Percentiles rank a stretch among this genome's conserved stretches.
Evolutionary conservation across 352 stramenopile species (phyloP).

Genomic region (Phytopythium ostracodes): DNA sequence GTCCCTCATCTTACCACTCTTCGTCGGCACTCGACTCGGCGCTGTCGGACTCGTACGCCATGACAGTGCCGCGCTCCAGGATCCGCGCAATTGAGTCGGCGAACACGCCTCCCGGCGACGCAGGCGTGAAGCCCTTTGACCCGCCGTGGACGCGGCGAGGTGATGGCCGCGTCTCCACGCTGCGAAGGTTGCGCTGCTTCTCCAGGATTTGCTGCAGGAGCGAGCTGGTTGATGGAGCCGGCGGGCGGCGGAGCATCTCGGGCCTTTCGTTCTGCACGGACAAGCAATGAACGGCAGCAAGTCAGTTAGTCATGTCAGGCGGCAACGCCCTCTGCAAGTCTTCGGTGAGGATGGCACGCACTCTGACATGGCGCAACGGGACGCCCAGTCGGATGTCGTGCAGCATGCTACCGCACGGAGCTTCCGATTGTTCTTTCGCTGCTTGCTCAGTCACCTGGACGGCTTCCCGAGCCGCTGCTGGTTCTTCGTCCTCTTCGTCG

Average conservation of each 20-base stretch:
- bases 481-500: not conserved
- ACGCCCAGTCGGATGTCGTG: constrained; percentile 32
- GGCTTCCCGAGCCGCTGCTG: not conserved
- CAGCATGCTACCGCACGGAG: not conserved
- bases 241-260: not conserved
- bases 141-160: not conserved
- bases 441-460: not conserved
- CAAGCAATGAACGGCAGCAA: not conserved
- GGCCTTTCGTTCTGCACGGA: not conserved
- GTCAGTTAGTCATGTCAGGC: not conserved
- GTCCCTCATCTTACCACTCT: constrained; percentile 15
- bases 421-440: constrained; percentile 13
- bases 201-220: constrained; percentile 54
- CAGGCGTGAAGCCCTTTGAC: not conserved
- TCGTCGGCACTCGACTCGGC: constrained; percentile 19
- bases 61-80: constrained; percentile 47
- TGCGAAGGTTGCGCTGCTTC: constrained; percentile 42
- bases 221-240: constrained; percentile 9
- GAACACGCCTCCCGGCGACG: constrained; percentile 22
- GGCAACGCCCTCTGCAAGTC: not conserved
- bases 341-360: too few species aligned
- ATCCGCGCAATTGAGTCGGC: constrained; percentile 58
- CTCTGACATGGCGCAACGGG: constrained; percentile 18
- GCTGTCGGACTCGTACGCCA: constrained; percentile 64
- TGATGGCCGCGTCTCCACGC: constrained; percentile 20